Evolutionary conservation across 495 filamentous ascomycete genomes (phyloP).

Genomic region (Aspergillus homomorphus): DNA sequence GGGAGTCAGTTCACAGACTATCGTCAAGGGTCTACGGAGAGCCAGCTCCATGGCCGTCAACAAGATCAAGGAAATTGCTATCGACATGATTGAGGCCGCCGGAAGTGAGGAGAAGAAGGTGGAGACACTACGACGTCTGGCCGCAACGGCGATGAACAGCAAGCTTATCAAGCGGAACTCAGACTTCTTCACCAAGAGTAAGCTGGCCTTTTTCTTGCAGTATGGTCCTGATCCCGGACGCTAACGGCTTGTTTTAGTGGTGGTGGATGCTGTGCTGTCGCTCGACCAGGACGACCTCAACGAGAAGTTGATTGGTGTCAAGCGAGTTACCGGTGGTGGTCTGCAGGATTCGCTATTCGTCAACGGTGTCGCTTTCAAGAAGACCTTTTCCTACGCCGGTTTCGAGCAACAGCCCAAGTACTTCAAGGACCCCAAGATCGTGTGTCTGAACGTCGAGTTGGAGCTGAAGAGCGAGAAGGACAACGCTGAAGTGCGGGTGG

Average conservation of each 20-base stretch:
- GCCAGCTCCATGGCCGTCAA: conserved; percentile 91
- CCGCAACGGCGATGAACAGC: conserved; percentile 98
- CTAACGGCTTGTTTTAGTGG: conserved; percentile 60
- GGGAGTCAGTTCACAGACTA: conserved; percentile 94
- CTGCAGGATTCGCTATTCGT: conserved; percentile 96
- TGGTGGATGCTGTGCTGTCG: conserved; percentile 94
- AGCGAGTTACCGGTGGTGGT: conserved; percentile 95
- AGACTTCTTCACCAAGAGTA: conserved; percentile 96
- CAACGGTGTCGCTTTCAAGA: conserved; percentile 98
- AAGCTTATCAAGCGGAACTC: conserved; percentile 98
- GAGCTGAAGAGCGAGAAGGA: conserved; percentile 99
- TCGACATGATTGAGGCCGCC: conserved; percentile 59
- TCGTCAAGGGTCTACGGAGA: conserved; percentile 92
- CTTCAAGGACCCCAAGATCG: conserved; percentile 89
- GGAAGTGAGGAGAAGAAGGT: conserved; percentile 74
- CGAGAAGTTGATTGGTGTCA: conserved; percentile 96
- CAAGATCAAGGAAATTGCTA: conserved; percentile 96
- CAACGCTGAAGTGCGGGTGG: conserved; percentile 95
- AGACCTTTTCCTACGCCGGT: conserved; percentile 98
- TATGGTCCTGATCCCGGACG: conserved; percentile 8
- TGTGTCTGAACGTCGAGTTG: conserved; percentile 95
- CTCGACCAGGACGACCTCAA: conserved; percentile 96
- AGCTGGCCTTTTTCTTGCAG: conserved; percentile 20
- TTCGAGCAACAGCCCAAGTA: conserved; percentile 99
- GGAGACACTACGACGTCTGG: conserved; percentile 85